Conservation (phyloP, 352 stramenopile species). For the Thraustotheca clavata region DNA sequence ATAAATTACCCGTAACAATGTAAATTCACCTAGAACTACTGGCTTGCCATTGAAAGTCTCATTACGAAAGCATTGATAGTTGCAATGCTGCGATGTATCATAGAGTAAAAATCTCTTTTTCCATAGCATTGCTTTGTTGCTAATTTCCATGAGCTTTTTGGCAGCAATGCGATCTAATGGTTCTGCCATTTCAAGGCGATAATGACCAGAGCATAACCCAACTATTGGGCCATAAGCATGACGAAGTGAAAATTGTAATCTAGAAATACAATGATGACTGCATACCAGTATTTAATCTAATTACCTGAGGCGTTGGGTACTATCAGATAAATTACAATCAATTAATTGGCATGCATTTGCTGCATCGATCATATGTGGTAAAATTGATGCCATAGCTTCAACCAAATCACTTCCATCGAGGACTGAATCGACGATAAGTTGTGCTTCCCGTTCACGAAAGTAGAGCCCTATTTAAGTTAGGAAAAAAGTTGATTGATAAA, state of each 20-base stretch:
- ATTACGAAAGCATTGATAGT: constrained; percentile 71
- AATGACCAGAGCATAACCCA: constrained; percentile 49
- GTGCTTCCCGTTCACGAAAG: constrained; percentile 57
- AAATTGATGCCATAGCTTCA: constrained; percentile 48
- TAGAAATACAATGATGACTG: constrained; percentile 28
- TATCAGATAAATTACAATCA: constrained; percentile 42
- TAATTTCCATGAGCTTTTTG: constrained; percentile 70
- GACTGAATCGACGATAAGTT: constrained; percentile 57
- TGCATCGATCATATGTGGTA: constrained; percentile 67
- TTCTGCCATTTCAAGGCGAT: constrained; percentile 55
- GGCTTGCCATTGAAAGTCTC: constrained; percentile 62
- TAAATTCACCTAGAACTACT: constrained; percentile 33
- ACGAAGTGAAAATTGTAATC: constrained; percentile 58
- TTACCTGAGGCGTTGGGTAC: constrained; percentile 3
- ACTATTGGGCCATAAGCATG: constrained; percentile 54
- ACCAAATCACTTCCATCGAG: constrained; percentile 51
- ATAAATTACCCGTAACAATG: background rate
- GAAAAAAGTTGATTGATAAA: background rate
- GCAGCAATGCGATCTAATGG: constrained; percentile 55
- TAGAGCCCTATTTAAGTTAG: constrained; percentile 29
- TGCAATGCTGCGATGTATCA: constrained; percentile 64
- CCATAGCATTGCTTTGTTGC: constrained; percentile 62
- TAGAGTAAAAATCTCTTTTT: constrained; percentile 52
- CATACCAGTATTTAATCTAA: background rate
- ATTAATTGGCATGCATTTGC: constrained; percentile 55